Evolutionary conservation across 2,329 filamentous ascomycete genomes (phyloP).

Genomic region (Penicillium brevicompactum): DNA sequence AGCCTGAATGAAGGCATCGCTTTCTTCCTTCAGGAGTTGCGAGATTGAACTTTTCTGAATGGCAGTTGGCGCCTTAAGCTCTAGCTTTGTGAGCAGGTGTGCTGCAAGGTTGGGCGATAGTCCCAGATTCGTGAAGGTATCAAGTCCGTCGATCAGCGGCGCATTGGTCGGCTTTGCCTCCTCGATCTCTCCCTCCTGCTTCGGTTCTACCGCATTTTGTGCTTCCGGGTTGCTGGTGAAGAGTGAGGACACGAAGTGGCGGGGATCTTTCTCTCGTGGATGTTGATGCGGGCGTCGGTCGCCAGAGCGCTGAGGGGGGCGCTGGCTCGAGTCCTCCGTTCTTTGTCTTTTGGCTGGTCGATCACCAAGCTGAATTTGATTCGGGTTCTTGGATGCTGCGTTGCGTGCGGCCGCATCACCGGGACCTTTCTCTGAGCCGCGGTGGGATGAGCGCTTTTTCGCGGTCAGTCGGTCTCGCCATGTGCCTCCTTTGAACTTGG

Average conservation of each 20-base stretch:
- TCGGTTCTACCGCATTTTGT: constrained; percentile 55
- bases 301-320: constrained; percentile 11
- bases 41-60: constrained; percentile 90
- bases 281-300: constrained; percentile 29
- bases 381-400: constrained; percentile 33
- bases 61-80: constrained; percentile 85
- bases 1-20: constrained; percentile 93
- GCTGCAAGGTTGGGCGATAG: constrained; percentile 77
- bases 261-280: constrained; percentile 41
- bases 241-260: constrained; percentile 81
- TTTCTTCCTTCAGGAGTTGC: constrained; percentile 75
- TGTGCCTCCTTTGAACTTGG: constrained; percentile 79
- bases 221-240: constrained; percentile 87
- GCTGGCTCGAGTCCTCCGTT: constrained; percentile 35
- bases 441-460: constrained; percentile 64
- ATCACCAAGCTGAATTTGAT: constrained; percentile 34
- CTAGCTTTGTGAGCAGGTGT: constrained; percentile 81
- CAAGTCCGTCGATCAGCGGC: constrained; percentile 78
- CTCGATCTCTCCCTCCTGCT: constrained; percentile 47
- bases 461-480: constrained; percentile 89
- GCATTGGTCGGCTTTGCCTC: constrained; percentile 78
- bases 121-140: constrained; percentile 83
- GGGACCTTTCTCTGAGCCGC: constrained; percentile 11
- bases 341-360: constrained; percentile 46
- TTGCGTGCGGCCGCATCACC: constrained; percentile 15